A percentile compares a stretch with the other conserved stretches of the same genome.
phyloP scores from a whole-genome alignment of 495 filamentous ascomycete genomes.

The Haplographium delicatum region DNA sequence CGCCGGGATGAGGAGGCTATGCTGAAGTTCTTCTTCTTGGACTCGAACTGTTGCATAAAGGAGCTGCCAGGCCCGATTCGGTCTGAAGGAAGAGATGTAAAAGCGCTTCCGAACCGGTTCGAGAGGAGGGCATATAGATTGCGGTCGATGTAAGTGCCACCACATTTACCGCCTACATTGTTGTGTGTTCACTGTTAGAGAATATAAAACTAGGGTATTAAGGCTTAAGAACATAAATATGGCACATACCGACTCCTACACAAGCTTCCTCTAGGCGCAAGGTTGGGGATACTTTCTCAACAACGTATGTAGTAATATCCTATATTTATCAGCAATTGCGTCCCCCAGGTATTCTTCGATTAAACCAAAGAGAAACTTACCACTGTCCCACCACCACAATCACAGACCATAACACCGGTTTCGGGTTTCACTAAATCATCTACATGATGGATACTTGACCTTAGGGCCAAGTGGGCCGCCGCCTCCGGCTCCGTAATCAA shows the following conservation, averaged over 20 bases:
- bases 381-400: slow-evolving; percentile 23
- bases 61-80: slow-evolving; percentile 25
- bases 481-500: slow-evolving; percentile 32
- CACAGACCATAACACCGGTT: slow-evolving; percentile 17
- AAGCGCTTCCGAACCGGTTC: slow-evolving; percentile 22
- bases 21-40: background rate
- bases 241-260: slow-evolving; percentile 15
- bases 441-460: background rate
- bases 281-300: background rate
- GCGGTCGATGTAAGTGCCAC: slow-evolving; percentile 11
- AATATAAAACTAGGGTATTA: slow-evolving; percentile 27
- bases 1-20: no score
- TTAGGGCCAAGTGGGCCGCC: slow-evolving; percentile 18
- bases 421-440: background rate
- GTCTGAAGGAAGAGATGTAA: slow-evolving; percentile 15
- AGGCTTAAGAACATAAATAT: background rate
- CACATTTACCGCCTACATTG: slow-evolving; percentile 9
- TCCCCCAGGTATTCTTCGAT: background rate
- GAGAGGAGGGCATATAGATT: slow-evolving; percentile 26
- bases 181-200: background rate
- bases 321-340: background rate
- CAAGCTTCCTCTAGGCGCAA: slow-evolving; percentile 14
- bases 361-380: background rate
- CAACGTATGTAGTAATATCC: slow-evolving; percentile 10
- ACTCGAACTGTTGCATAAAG: slow-evolving; percentile 29